These are phyloP conservation scores for Plantago elongata DNA, from an alignment of 257 asterid species.

Conservation along the genomic window DNA sequence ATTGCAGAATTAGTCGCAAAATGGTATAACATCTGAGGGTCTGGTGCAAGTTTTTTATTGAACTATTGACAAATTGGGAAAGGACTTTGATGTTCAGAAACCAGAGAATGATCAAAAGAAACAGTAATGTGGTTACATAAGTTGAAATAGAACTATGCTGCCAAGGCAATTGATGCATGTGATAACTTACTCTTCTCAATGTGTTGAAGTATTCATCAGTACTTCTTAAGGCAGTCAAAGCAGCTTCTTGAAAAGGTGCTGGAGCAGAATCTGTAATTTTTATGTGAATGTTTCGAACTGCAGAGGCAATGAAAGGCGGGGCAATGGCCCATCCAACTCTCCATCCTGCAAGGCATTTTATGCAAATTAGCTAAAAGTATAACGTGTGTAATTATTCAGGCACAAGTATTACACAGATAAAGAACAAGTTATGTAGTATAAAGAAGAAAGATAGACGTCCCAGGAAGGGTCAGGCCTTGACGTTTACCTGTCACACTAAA, in stretches of 20 bases:
- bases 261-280: constrained; percentile 81
- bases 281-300: constrained; percentile 68
- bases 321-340: constrained; percentile 94
- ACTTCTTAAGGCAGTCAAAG: constrained; percentile 71
- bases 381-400: not conserved
- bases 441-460: not conserved
- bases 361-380: constrained; percentile 13
- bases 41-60: no score
- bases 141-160: not conserved
- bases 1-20: no score
- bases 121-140: not conserved
- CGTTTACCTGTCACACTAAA: constrained; percentile 71
- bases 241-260: constrained; percentile 93
- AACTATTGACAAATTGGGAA: not conserved
- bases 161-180: not conserved
- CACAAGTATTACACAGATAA: not conserved
- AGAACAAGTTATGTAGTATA: not conserved
- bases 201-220: constrained; percentile 47
- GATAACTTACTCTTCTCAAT: constrained; percentile 46
- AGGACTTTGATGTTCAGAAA: not conserved
- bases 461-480: not conserved
- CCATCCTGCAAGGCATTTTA: constrained; percentile 54
- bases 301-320: constrained; percentile 68
- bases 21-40: no score
- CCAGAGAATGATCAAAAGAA: not conserved